Evolutionary conservation across 176 grass and related monocot species (phyloP).

Genomic region (Oryza brachyantha): DNA sequence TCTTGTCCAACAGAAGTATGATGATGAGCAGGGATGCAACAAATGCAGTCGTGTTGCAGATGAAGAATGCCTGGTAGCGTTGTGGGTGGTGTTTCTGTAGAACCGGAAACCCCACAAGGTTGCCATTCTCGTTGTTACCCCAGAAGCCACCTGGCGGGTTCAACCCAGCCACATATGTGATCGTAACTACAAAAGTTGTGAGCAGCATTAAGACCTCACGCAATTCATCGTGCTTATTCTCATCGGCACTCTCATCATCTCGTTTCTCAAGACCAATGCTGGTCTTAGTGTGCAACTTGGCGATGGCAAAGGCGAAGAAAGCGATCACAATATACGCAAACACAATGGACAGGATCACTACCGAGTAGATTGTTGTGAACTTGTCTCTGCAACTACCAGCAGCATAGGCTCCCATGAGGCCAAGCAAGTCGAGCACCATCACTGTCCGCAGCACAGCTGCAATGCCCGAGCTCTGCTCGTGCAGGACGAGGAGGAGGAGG

Average conservation of each 20-base stretch:
- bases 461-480: background rate
- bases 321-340: too few species aligned
- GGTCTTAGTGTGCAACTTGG: background rate
- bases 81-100: background rate
- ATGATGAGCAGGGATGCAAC: conserved; percentile 3
- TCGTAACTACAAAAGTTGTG: background rate
- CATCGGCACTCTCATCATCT: background rate
- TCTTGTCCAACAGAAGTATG: background rate
- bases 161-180: conserved; percentile 25
- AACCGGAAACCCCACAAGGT: background rate
- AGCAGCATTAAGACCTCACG: conserved; percentile 15
- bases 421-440: background rate
- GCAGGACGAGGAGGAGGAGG: background rate
- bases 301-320: too few species aligned
- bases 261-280: background rate
- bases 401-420: background rate
- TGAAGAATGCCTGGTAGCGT: conserved; percentile 4
- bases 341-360: background rate
- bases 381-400: background rate
- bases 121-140: background rate
- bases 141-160: conserved; percentile 24
- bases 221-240: too few species aligned
- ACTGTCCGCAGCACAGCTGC: background rate
- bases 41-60: background rate
- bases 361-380: background rate